Conservation (phyloP, 1,284 basidiomycete genomes). For the Ganoderma boninense region DNA sequence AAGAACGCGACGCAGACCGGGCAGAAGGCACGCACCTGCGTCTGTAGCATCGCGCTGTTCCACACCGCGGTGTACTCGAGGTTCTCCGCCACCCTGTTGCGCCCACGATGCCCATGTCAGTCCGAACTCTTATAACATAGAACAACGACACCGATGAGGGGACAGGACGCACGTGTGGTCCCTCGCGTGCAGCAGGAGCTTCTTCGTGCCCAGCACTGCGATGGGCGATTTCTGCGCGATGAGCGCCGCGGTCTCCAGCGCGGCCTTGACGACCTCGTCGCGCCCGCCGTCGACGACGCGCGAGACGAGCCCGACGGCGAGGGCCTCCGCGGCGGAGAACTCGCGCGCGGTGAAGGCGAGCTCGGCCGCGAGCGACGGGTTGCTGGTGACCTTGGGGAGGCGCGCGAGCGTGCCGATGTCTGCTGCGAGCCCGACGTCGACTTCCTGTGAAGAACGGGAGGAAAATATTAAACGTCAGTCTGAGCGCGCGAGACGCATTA, state of each 20-base stretch:
- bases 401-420: conserved; percentile 92
- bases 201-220: conserved; percentile 86
- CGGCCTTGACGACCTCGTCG: conserved; percentile 63
- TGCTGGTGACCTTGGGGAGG: conserved; percentile 84
- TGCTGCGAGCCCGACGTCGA: conserved; percentile 89
- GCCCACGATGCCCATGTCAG: background rate
- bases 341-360: conserved; percentile 81
- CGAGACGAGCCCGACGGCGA: conserved; percentile 81
- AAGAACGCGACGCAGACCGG: background rate
- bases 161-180: conserved; percentile 70
- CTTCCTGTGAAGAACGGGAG: conserved; percentile 66
- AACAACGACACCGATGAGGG: background rate
- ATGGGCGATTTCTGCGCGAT: conserved; percentile 87
- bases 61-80: conserved; percentile 82
- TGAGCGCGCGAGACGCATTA: background rate
- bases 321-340: conserved; percentile 79
- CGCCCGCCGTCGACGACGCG: conserved; percentile 75
- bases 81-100: conserved; percentile 78
- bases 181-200: conserved; percentile 74
- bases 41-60: conserved; percentile 79
- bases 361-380: conserved; percentile 83
- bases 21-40: conserved; percentile 54
- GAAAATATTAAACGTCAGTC: too few species aligned
- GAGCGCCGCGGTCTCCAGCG: conserved; percentile 69
- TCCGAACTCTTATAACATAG: background rate